A percentile compares a stretch with the other conserved stretches of the same genome.
These are phyloP conservation scores for Henckelia pumila DNA, from an alignment of 257 asterid species.

Conservation along the genomic window DNA sequence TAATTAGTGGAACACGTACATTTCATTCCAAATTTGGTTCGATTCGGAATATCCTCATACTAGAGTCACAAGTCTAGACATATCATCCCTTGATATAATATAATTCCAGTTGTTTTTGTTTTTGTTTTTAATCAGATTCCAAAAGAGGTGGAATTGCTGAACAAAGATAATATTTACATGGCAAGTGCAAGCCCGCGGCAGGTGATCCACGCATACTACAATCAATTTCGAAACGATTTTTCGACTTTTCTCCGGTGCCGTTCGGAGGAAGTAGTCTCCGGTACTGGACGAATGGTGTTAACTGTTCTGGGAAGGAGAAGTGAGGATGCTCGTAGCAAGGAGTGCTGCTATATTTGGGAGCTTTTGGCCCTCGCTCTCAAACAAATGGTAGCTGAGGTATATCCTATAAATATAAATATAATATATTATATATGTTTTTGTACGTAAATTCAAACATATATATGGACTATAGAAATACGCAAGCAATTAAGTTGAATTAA, in stretches of 20 bases:
- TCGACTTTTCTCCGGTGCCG: slow-evolving; percentile 47
- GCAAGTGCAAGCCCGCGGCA: slow-evolving; percentile 38
- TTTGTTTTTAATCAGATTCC: slow-evolving; percentile 60
- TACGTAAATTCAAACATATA: too few relatives aligned
- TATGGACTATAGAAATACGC: too few relatives aligned
- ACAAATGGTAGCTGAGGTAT: slow-evolving; percentile 53
- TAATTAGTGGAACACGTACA: too few relatives aligned
- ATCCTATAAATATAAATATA: too few relatives aligned
- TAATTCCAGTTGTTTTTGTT: too few relatives aligned
- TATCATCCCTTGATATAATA: too few relatives aligned
- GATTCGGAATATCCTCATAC: too few relatives aligned
- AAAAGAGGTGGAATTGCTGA: slow-evolving; percentile 31
- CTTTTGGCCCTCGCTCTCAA: slow-evolving; percentile 47
- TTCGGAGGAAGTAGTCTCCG: slow-evolving; percentile 48
- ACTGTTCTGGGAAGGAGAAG: slow-evolving; percentile 59
- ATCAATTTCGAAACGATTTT: slow-evolving; percentile 57
- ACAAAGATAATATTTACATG: slow-evolving; percentile 51
- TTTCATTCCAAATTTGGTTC: too few relatives aligned
- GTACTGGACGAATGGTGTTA: slow-evolving; percentile 69
- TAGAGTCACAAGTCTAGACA: too few relatives aligned
- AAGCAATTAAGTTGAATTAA: too few relatives aligned
- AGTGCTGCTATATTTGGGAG: slow-evolving; percentile 62
- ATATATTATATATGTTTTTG: too few relatives aligned
- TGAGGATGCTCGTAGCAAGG: slow-evolving; percentile 48
- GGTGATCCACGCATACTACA: slow-evolving; percentile 52